Base-by-base conservation (phyloP, 163 green algal species). In the Scenedesmus sp. region DNA sequence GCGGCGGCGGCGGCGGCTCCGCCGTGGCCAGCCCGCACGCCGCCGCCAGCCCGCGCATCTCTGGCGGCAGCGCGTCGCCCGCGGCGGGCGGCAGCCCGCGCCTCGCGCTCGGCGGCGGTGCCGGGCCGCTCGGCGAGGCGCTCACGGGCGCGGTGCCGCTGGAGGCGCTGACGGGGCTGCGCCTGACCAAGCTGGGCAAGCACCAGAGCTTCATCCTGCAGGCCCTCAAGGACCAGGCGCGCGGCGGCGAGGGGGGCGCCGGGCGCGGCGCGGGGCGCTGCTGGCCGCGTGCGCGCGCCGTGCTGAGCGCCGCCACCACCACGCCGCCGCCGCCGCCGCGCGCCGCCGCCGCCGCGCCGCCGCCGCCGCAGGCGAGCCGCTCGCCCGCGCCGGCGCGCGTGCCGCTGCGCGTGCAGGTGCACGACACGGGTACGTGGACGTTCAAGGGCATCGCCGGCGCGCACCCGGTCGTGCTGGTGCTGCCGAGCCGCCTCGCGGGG, bases 371-470 rank as follows among this genome's bases (percentile, higher is more conserved):
- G 65, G 47, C 34, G 9, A 33, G 48, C 1, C 47, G 65, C 5
- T 33, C 65, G 20, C 28, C 48, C 1, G 69, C n/a, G 3, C 51
- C 34, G 7, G 36, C 36, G 39, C 70, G 71, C 39, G 53, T 78
- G 54, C 70, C 62, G 3, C 33, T 83, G 56, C 60, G 34, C 10
- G 17, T 85, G 4, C 73, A 85, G 39, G 50, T 85, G 7, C 73
- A 80, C 29, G 78, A 64, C 48, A 51, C 67, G 31, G 80, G 80
- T 26, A 69, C 69, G 48, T 86, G 78, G 74, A 72, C 36, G 17
- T 86, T 86, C 74, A 86, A 86, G 34, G 80, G 75, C 20, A 81
- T 86, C 60, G 51, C 62, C 39, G 74, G 81, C 17, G 48, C 50
- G 18, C 79, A 86, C 67, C 53, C 74, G 2, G 81, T 86, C 17